Evolutionary conservation across 306 rosid species (phyloP).

Genomic region (Citrullus mucosospermus): DNA sequence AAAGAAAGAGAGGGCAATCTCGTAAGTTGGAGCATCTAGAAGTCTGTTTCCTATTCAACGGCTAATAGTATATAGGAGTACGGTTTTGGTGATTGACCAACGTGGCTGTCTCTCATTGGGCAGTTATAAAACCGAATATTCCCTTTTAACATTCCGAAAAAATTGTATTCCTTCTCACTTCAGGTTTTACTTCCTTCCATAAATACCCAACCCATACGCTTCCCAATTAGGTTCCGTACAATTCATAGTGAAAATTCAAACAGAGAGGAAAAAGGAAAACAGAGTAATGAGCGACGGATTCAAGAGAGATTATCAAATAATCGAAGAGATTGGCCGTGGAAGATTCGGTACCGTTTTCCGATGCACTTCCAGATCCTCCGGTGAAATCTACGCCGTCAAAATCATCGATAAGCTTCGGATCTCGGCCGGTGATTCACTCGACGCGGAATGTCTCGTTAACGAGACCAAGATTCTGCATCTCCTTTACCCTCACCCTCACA

Average conservation of each 20-base stretch:
- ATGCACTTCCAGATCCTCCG: conserved; percentile 19
- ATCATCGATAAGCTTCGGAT: conserved; percentile 35
- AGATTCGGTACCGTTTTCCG: conserved; percentile 57
- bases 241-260: background rate
- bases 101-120: background rate
- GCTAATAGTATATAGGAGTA: background rate
- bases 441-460: conserved; percentile 33
- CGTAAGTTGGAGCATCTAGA: background rate
- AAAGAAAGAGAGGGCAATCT: background rate
- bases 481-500: conserved; percentile 40
- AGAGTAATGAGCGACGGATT: conserved; percentile 37
- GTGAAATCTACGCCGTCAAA: conserved; percentile 33
- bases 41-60: conserved; percentile 1
- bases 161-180: background rate
- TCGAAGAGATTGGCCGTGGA: conserved; percentile 53
- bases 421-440: conserved; percentile 38
- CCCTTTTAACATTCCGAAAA: background rate
- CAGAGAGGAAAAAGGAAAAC: background rate
- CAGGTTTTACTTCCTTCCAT: background rate
- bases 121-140: background rate
- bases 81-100: background rate
- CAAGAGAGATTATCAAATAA: conserved; percentile 29
- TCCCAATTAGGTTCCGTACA: background rate
- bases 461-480: conserved; percentile 48
- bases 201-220: background rate